Percentiles rank a stretch among this genome's conserved stretches.
Conservation (phyloP, 2,329 filamentous ascomycete species). For the Hypoxylon sp. region DNA sequence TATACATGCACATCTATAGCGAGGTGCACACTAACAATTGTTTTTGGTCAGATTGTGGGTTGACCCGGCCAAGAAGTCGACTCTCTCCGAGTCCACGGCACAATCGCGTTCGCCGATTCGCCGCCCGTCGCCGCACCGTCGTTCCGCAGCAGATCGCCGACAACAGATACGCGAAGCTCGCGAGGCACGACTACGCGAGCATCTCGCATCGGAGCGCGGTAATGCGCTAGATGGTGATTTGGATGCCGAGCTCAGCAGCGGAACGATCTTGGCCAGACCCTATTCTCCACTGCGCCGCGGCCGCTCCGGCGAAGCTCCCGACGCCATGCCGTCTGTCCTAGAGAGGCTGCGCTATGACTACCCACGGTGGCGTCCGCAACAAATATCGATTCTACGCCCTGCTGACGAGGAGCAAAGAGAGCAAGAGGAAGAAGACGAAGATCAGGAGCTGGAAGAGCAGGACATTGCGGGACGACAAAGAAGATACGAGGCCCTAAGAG, state of each 20-base stretch:
- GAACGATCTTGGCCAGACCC: background rate
- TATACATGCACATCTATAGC: too few relatives aligned
- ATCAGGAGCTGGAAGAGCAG: too few relatives aligned
- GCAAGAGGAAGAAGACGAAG: too few relatives aligned
- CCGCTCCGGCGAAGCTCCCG: background rate
- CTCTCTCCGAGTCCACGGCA: constrained; percentile 10
- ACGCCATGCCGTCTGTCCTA: background rate
- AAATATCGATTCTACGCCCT: too few relatives aligned
- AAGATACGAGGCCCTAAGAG: too few relatives aligned
- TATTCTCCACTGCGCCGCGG: background rate
- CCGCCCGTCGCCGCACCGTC: constrained; percentile 34
- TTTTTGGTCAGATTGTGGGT: constrained; percentile 52
- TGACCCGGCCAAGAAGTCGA: constrained; percentile 51
- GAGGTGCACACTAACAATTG: background rate
- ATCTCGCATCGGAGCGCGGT: constrained; percentile 33
- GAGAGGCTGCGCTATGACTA: background rate
- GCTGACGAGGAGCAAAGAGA: too few relatives aligned
- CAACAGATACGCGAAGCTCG: constrained; percentile 48
- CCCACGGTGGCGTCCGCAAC: too few relatives aligned
- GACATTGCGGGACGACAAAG: too few relatives aligned
- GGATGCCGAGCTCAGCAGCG: background rate
- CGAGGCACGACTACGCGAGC: constrained; percentile 44
- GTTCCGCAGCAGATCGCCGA: constrained; percentile 33
- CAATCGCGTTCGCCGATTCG: constrained; percentile 52
- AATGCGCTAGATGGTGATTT: constrained; percentile 9